Percentiles rank a stretch among this genome's conserved stretches.
Evolutionary conservation across 805 yeast genomes (phyloP).

Genomic region (Saccharomycopsis lassenensis): DNA sequence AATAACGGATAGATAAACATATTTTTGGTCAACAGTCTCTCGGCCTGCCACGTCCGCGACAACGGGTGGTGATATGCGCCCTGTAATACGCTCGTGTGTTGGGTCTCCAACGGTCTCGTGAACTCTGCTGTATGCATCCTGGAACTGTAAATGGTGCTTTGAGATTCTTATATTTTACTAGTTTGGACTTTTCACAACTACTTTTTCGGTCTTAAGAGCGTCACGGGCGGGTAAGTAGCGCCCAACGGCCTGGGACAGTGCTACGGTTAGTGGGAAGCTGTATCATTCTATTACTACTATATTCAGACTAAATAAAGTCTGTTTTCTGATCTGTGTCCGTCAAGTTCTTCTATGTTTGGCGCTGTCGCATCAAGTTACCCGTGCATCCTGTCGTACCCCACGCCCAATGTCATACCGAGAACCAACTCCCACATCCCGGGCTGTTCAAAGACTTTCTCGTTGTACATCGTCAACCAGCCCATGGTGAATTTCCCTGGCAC

Average conservation of each 20-base stretch:
- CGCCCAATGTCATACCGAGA: conserved; percentile 42
- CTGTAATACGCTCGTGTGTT: conserved; percentile 67
- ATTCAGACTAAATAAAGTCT: no score
- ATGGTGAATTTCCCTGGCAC: conserved; percentile 47
- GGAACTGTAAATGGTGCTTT: no score
- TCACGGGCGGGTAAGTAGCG: no score
- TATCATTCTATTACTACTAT: no score
- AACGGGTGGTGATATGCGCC: conserved; percentile 94
- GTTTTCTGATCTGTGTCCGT: no score
- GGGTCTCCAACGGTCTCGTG: conserved; percentile 44
- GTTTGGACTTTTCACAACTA: no score
- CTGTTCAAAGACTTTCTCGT: conserved; percentile 27
- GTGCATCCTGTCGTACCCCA: conserved; percentile 32
- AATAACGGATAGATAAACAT: conserved; percentile 93
- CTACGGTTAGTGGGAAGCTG: no score
- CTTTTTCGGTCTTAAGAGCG: no score
- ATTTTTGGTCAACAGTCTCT: conserved; percentile 69
- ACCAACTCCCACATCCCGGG: conserved; percentile 44
- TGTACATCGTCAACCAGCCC: conserved; percentile 58
- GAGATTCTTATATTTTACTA: no score
- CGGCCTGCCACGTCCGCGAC: conserved; percentile 83
- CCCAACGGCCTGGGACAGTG: no score
- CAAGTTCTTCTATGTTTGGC: no score
- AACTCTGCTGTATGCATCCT: conserved; percentile 67
- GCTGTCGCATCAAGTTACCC: no score